Evolutionary conservation across 768 basidiomycete species (phyloP), one percentile per base, ranked within the genome.

Genomic region (Tricholoma furcatifolium): DNA sequence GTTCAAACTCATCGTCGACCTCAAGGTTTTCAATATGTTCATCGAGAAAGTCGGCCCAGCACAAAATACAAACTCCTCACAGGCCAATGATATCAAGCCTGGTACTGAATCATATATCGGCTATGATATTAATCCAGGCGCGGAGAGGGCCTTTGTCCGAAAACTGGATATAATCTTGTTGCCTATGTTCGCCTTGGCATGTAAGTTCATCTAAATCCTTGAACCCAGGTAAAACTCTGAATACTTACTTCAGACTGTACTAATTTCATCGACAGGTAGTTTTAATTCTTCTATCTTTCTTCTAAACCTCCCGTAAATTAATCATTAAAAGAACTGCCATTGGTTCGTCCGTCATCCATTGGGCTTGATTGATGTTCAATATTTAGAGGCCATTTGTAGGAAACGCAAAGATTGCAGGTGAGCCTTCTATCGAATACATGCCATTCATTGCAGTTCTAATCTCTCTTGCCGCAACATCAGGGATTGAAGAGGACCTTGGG

Each of bases 121-220:
- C 18, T 14, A 44, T 36, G 17, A 40, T 21, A 59, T 63, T 18
- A 44, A 62, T 40, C 47, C 60, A 0, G 63, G 66, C 38, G 72
- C 72, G 20, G 74, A 75, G 55, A 66, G 56, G 21, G 63, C 61
- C 2, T 67, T 75, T 15, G 61, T 76, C 17, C 62, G 65, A 47
- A 75, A 74, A 54, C 54, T 76, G 27, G 74, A 75, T 59, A 39
- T 60, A 2, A 50, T 53, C 39, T 66, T 75, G 23, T 44, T 75
- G 31, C 74, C 74, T 12, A 44, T 67, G 51, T 65, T 62, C 24
- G 57, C 60, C 10, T 21, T 66, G 10, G 58, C 63, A 31, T 65
- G 65, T 64, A 35, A 51, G 62, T 51, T n/a, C 2, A 21, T 3
- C 23, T 20, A 27, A 20, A 15, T 17, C 12, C 14, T 21, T 21